These are phyloP conservation scores for Rhodotorula sp. DNA, from an alignment of 1,284 basidiomycete genomes.

Conservation along the genomic window DNA sequence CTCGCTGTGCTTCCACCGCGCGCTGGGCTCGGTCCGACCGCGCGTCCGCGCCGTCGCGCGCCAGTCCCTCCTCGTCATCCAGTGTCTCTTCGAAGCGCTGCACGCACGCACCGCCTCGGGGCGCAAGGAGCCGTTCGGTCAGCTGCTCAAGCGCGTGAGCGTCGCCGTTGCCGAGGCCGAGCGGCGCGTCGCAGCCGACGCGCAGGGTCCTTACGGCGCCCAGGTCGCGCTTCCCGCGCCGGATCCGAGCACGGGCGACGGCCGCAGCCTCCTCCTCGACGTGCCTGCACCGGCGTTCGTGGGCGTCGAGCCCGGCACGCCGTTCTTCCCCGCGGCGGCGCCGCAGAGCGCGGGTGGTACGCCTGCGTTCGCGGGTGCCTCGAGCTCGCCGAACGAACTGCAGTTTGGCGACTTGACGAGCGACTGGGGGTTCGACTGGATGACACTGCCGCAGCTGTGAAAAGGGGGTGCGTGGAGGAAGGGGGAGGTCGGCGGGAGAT, in stretches of 20 bases:
- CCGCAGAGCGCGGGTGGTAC: too few relatives aligned
- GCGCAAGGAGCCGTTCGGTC: constrained; percentile 24
- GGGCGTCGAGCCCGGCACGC: too few relatives aligned
- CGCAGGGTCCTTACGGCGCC: neutral
- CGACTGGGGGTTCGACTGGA: constrained; percentile 21
- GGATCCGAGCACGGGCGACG: constrained; percentile 3
- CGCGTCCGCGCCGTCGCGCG: constrained; percentile 34
- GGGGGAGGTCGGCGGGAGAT: neutral
- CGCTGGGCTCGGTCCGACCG: constrained; percentile 8
- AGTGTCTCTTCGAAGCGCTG: constrained; percentile 34
- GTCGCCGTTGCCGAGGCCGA: constrained; percentile 25
- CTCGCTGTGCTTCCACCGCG: constrained; percentile 32
- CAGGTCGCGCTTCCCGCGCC: neutral
- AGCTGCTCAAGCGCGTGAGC: constrained; percentile 36
- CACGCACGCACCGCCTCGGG: constrained; percentile 5
- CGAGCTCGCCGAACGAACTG: neutral
- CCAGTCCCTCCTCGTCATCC: constrained; percentile 32
- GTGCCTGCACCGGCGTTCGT: neutral
- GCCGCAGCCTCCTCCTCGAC: neutral
- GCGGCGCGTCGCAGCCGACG: constrained; percentile 5
- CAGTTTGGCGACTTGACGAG: constrained; percentile 6
- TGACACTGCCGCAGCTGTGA: neutral
- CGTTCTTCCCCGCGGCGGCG: neutral
- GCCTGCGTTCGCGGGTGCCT: neutral
- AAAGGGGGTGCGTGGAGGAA: neutral